Percentiles rank a stretch among this genome's conserved stretches.
phyloP scores from a whole-genome alignment of 2,329 filamentous ascomycete genomes.

The Diaporthe longicolla region DNA sequence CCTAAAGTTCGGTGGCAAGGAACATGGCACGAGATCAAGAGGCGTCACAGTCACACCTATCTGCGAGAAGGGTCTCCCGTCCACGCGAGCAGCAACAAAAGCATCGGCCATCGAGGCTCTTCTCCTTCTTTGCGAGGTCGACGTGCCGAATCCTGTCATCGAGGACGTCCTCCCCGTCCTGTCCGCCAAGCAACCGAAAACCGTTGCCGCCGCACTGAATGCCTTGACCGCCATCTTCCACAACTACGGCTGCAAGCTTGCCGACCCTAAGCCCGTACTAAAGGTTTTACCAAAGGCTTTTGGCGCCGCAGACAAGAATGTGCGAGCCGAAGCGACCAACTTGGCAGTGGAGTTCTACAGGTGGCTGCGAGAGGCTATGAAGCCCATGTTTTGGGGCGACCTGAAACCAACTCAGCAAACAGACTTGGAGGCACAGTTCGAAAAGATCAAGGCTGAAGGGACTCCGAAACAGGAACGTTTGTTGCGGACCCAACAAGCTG shows the following conservation, averaged over 20 bases:
- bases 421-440: conserved; percentile 94
- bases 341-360: conserved; percentile 94
- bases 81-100: conserved; percentile 90
- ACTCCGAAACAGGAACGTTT: conserved; percentile 91
- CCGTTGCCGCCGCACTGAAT: conserved; percentile 79
- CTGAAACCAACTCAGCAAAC: conserved; percentile 95
- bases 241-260: conserved; percentile 93
- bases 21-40: conserved; percentile 84
- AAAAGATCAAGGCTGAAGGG: conserved; percentile 90
- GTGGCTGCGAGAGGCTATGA: conserved; percentile 98
- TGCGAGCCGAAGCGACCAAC: conserved; percentile 92
- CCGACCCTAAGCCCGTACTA: conserved; percentile 92
- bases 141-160: conserved; percentile 86
- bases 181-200: conserved; percentile 91
- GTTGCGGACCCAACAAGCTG: conserved; percentile 89
- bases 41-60: conserved; percentile 81
- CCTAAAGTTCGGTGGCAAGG: conserved; percentile 87
- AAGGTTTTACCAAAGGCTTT: conserved; percentile 93
- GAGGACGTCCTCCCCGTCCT: conserved; percentile 90
- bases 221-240: conserved; percentile 89
- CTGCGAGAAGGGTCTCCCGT: conserved; percentile 91
- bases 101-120: conserved; percentile 88
- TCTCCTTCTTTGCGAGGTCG: conserved; percentile 90
- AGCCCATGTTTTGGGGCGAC: conserved; percentile 96
- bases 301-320: conserved; percentile 97